Evolutionary conservation across 1,284 basidiomycete genomes (phyloP).

Genomic region (Grifola frondosa): DNA sequence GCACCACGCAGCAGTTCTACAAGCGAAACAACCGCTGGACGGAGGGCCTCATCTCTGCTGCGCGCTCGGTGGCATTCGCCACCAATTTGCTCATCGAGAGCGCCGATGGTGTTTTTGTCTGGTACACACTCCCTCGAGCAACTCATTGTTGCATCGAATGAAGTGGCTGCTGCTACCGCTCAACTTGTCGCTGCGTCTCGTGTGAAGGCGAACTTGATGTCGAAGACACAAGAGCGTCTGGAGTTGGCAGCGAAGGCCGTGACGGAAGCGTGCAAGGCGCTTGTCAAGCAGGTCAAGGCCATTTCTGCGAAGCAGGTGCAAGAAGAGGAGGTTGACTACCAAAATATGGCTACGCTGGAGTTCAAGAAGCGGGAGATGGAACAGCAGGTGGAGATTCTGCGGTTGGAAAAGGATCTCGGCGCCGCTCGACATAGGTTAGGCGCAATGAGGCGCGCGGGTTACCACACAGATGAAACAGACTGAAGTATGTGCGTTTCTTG

Average conservation of each 20-base stretch:
- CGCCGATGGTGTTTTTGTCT: conserved; percentile 95
- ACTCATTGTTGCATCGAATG: conserved; percentile 98
- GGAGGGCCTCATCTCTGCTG: conserved; percentile 97
- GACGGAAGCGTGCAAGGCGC: conserved; percentile 96
- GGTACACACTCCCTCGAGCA: conserved; percentile 98
- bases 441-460: conserved; percentile 88
- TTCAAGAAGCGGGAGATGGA: conserved; percentile 99
- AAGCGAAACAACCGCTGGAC: conserved; percentile 99
- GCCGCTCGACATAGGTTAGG: conserved; percentile 85
- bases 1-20: conserved; percentile 95
- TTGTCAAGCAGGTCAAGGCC: conserved; percentile 96
- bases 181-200: conserved; percentile 98
- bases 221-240: conserved; percentile 94
- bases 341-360: conserved; percentile 90
- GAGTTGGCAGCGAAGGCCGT: conserved; percentile 98
- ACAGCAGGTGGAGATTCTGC: conserved; percentile 97
- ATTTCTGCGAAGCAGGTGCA: conserved; percentile 82
- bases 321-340: conserved; percentile 87
- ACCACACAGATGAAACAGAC: conserved; percentile 71
- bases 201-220: conserved; percentile 98
- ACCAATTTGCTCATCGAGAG: conserved; percentile 97
- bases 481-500: conserved; percentile 9
- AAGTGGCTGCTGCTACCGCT: conserved; percentile 94
- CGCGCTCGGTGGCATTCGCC: conserved; percentile 96
- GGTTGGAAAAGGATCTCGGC: conserved; percentile 93